A percentile compares a stretch with the other conserved stretches of the same genome.
These are phyloP conservation scores for Erodium maritimum DNA, from an alignment of 345 rosid genomes.

Conservation along the genomic window DNA sequence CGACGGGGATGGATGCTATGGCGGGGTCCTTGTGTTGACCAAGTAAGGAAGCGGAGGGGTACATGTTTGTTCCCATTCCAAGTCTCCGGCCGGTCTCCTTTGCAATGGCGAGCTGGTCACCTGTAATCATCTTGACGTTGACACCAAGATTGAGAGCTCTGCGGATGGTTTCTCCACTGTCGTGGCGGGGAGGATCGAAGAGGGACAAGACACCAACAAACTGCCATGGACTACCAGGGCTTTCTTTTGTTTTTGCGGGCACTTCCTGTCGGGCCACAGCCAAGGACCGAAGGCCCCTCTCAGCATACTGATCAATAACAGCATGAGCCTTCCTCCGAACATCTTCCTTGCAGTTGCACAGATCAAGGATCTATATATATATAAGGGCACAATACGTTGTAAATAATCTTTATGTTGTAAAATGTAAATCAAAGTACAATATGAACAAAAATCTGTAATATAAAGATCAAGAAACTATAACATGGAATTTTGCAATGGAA, in stretches of 20 bases:
- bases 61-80: no score
- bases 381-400: no score
- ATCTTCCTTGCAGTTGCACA: slow-evolving; percentile 48
- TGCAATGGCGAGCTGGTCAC: slow-evolving; percentile 74
- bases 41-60: slow-evolving; percentile 77
- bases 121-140: slow-evolving; percentile 45
- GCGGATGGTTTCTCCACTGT: no score
- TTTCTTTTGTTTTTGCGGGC: slow-evolving; percentile 25
- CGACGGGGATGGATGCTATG: slow-evolving; percentile 61
- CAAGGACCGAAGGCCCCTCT: slow-evolving; percentile 71
- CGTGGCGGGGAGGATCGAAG: slow-evolving; percentile 39
- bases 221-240: slow-evolving; percentile 26
- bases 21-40: slow-evolving; percentile 52
- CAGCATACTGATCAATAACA: slow-evolving; percentile 60
- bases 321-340: slow-evolving; percentile 42
- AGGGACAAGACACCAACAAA: slow-evolving; percentile 26
- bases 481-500: neutral
- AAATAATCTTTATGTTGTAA: no score
- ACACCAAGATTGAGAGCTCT: slow-evolving; percentile 42
- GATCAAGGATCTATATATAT: slow-evolving; percentile 3
- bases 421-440: no score
- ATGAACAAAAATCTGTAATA: no score
- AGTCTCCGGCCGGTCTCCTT: slow-evolving; percentile 93
- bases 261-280: slow-evolving; percentile 70
- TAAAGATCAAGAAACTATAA: no score